phyloP scores from a whole-genome alignment of 768 basidiomycete genomes.

The Candolleomyces eurysporus region DNA sequence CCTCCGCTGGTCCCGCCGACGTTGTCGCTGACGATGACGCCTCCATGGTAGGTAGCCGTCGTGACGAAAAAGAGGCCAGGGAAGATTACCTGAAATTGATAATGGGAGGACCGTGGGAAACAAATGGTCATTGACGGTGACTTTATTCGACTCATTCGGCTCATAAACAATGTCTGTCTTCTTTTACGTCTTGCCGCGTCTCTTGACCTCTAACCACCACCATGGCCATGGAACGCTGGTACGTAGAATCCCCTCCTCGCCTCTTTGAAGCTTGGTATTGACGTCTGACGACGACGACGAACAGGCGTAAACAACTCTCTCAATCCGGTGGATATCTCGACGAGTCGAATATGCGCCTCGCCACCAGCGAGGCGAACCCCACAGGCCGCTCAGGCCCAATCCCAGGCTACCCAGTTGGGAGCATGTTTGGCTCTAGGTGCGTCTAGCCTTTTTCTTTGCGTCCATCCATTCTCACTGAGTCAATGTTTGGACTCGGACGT shows the following conservation, averaged over 20 bases:
- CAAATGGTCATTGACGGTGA: no score
- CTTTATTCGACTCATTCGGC: no score
- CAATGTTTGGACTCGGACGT: background rate
- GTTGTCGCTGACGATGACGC: background rate
- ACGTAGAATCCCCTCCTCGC: background rate
- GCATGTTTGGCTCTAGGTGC: slow-evolving; percentile 7
- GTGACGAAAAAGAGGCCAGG: background rate
- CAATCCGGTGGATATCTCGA: background rate
- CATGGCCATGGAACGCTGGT: no score
- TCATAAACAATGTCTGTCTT: no score
- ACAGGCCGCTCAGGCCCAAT: background rate
- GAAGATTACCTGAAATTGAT: no score
- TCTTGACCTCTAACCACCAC: no score
- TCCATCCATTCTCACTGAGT: no score
- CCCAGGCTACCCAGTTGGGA: slow-evolving; percentile 7
- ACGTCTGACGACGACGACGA: background rate
- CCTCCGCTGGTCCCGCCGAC: no score
- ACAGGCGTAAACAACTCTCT: background rate
- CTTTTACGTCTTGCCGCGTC: no score
- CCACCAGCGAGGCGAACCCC: background rate
- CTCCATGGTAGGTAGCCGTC: background rate
- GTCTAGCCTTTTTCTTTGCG: no score
- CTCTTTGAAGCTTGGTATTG: background rate
- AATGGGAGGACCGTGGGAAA: no score
- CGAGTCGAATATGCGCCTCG: background rate